Evolutionary conservation across 805 yeast species (phyloP), one percentile per base, ranked within the genome.

Genomic region (Metschnikowia cerradonensis): DNA sequence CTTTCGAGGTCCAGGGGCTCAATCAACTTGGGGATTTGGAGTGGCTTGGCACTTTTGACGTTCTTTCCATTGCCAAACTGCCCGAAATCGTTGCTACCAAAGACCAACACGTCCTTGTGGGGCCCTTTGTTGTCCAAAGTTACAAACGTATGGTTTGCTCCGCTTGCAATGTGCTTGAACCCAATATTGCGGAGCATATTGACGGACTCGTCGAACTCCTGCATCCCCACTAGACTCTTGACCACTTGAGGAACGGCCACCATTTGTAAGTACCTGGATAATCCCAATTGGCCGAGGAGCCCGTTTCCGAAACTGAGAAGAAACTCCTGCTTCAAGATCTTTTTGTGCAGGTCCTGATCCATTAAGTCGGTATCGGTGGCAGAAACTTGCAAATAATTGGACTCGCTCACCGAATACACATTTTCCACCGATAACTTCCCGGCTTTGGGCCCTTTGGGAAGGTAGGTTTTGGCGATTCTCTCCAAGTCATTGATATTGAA

Each of bases 21-120:
- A 17, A 84, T 57, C 17, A 86, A 62, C 17, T 75, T 70, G 5
- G 90, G 89, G 31, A 83, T 63, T 7, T 69, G 63, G 0, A 66
- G 48, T 0, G 94, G 92, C 53, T 70, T 71, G 30, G 83, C 72
- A 17, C 76, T 65, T 62, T 86, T 85, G 52, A 78, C 77, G 39
- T 78, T 73, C 60, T 86, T 86, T 30, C 96, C 96, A 61, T 83
- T 88, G 11, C 96, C 97, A 41, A 88, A 75, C 68, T 92, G 97
- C 22, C 92, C 96, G 58, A 57, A 73, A 60, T 83, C 86, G 66
- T 91, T 92, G 41, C 82, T 85, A 22, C 99, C 99, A 90, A 96
- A 90, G 4, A 72, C 78, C 36, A 85, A 64, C 19, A 90, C 85
- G 60, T 86, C 90, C 19, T 78, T 78, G 53, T 53, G 31, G 4